phyloP scores from a whole-genome alignment of 2,329 filamentous ascomycete genomes.

The Pyrenophora graminea region DNA sequence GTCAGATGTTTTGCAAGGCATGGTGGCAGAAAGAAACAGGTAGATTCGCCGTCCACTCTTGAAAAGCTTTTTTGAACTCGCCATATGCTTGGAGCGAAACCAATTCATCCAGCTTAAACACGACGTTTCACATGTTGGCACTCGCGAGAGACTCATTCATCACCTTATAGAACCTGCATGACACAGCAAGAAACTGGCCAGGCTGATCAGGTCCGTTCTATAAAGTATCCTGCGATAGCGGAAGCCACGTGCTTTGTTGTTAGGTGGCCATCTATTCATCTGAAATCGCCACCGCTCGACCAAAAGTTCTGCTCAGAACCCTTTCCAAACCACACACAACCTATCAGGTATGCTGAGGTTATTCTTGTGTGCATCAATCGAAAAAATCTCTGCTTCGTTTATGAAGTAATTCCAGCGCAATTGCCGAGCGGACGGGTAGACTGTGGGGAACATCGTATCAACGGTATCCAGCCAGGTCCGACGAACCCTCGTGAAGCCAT shows the following conservation, averaged over 20 bases:
- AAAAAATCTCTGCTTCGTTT: neutral
- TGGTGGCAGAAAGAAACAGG: too few relatives aligned
- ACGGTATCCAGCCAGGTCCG: slow-evolving; percentile 2
- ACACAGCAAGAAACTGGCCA: slow-evolving; percentile 7
- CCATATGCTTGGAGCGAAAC: too few relatives aligned
- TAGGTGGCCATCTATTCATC: neutral
- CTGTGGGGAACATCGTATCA: slow-evolving; percentile 1
- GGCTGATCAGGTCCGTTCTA: neutral
- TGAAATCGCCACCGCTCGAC: neutral
- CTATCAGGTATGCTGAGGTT: neutral
- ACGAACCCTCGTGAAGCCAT: neutral
- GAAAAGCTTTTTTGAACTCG: too few relatives aligned
- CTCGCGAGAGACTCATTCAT: too few relatives aligned
- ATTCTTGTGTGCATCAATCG: neutral
- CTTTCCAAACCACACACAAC: slow-evolving; percentile 5
- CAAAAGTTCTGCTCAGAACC: slow-evolving; percentile 2
- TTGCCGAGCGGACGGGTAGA: neutral
- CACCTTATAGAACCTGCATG: slow-evolving; percentile 3
- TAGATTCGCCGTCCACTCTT: too few relatives aligned
- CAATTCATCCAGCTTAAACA: too few relatives aligned
- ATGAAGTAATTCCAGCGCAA: slow-evolving; percentile 3
- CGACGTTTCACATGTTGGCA: too few relatives aligned
- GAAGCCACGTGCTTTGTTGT: neutral
- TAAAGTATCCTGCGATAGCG: neutral
- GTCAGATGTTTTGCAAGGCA: too few relatives aligned